Percentiles rank a stretch among this genome's conserved stretches.
These are phyloP conservation scores for Leptosphaerulina australis DNA, from an alignment of 2,329 filamentous ascomycete species.

Conservation along the genomic window DNA sequence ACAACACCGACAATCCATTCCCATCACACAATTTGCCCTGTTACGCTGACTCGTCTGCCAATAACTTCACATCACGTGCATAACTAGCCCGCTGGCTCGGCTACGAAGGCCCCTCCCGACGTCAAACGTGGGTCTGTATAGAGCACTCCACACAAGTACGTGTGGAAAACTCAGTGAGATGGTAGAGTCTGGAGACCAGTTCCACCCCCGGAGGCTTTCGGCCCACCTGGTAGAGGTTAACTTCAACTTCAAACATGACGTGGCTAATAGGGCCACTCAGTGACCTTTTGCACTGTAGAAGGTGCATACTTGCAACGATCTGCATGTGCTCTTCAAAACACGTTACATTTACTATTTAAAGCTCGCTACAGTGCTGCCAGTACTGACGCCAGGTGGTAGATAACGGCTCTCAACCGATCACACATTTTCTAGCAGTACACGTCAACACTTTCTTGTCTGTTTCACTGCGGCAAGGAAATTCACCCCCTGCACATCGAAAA, in stretches of 20 bases:
- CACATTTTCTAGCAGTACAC: neutral
- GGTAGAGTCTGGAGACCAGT: constrained; percentile 13
- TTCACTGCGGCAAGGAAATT: constrained; percentile 7
- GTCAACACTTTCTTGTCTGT: constrained; percentile 10
- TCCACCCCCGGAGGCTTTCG: constrained; percentile 14
- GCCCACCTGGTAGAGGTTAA: constrained; percentile 12
- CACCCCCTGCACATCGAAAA: constrained; percentile 18
- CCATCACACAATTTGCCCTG: neutral
- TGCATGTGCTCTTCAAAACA: too few species aligned
- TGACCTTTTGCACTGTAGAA: too few species aligned
- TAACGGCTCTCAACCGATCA: neutral
- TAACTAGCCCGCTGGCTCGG: neutral
- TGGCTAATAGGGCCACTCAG: neutral
- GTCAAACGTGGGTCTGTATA: constrained; percentile 12
- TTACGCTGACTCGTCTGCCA: neutral
- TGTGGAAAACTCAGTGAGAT: constrained; percentile 12
- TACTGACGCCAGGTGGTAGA: neutral
- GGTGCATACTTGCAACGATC: too few species aligned
- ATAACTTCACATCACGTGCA: constrained; percentile 2
- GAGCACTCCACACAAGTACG: constrained; percentile 12
- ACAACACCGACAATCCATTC: constrained; percentile 2
- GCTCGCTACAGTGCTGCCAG: neutral
- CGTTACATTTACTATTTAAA: too few species aligned
- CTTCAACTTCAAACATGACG: neutral
- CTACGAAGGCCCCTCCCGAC: constrained; percentile 9